Conservation (phyloP, 2,329 filamentous ascomycete species). For the Colletotrichum tropicale region DNA sequence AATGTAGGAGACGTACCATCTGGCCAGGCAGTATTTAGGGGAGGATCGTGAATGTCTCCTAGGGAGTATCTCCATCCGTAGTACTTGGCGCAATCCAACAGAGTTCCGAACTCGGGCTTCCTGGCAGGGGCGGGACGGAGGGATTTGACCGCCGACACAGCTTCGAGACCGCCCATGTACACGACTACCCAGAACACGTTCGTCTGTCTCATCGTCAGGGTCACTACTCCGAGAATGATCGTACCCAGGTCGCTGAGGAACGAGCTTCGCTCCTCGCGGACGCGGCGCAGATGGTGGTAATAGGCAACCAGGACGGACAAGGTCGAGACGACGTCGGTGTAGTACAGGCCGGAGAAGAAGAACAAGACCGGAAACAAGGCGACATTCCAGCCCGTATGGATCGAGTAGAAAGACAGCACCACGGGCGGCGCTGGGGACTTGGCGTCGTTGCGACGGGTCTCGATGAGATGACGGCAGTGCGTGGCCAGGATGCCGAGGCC, state of each 20-base stretch:
- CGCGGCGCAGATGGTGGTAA: constrained; percentile 54
- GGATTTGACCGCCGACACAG: constrained; percentile 54
- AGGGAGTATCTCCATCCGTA: constrained; percentile 48
- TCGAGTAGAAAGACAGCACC: constrained; percentile 42
- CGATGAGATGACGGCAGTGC: constrained; percentile 57
- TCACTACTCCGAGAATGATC: constrained; percentile 63
- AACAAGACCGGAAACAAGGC: constrained; percentile 87
- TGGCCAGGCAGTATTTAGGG: constrained; percentile 49
- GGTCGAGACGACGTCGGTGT: constrained; percentile 89
- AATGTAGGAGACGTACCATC: constrained; percentile 46
- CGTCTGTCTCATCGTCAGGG: constrained; percentile 86
- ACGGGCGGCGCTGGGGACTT: constrained; percentile 8
- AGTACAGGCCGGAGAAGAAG: constrained; percentile 96
- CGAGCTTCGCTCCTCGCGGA: constrained; percentile 35
- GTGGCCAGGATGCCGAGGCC: constrained; percentile 50
- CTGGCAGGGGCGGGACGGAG: constrained; percentile 37
- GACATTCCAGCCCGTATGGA: constrained; percentile 77
- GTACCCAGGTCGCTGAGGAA: constrained; percentile 45
- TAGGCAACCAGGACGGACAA: constrained; percentile 76
- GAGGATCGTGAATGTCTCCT: constrained; percentile 61
- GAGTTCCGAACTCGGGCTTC: constrained; percentile 33
- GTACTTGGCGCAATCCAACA: constrained; percentile 39
- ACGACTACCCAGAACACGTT: constrained; percentile 96
- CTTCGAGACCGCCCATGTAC: constrained; percentile 70
- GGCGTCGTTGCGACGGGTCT: constrained; percentile 36